Evolutionary conservation across 2,329 filamentous ascomycete genomes (phyloP).

Genomic region (Orbilia brochopaga): DNA sequence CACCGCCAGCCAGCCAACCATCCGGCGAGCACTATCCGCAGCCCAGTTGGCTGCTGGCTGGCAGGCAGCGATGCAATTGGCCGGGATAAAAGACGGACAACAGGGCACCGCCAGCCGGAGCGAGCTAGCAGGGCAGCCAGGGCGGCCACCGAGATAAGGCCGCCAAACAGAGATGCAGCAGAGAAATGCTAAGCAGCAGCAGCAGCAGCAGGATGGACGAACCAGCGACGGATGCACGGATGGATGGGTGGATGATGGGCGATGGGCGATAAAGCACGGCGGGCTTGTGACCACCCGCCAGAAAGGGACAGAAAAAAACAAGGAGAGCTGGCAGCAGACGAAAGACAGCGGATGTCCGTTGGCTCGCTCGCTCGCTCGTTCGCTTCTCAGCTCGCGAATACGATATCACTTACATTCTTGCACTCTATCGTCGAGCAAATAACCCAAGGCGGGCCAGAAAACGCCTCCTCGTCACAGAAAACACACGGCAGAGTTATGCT

Average conservation of each 20-base stretch:
- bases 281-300: slow-evolving; percentile 47
- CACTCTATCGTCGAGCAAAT: neutral
- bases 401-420: neutral
- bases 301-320: neutral
- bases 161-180: slow-evolving; percentile 12
- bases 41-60: neutral
- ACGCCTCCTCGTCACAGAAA: neutral
- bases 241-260: neutral
- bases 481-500: neutral
- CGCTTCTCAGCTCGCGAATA: neutral
- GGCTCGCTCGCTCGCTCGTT: too few relatives aligned
- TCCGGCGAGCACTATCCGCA: neutral
- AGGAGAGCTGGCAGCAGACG: neutral
- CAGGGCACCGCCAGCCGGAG: slow-evolving; percentile 28
- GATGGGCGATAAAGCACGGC: neutral
- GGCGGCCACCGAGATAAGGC: slow-evolving; percentile 24
- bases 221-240: too few relatives aligned
- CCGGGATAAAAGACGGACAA: slow-evolving; percentile 47
- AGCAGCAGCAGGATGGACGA: neutral
- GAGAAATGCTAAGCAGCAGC: neutral
- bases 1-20: slow-evolving; percentile 30
- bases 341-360: too few relatives aligned
- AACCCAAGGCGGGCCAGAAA: too few relatives aligned
- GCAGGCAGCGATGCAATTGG: slow-evolving; percentile 41
- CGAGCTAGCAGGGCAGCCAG: slow-evolving; percentile 27